phyloP scores from a whole-genome alignment of 1,284 basidiomycete species.

The Chiua sp. region DNA sequence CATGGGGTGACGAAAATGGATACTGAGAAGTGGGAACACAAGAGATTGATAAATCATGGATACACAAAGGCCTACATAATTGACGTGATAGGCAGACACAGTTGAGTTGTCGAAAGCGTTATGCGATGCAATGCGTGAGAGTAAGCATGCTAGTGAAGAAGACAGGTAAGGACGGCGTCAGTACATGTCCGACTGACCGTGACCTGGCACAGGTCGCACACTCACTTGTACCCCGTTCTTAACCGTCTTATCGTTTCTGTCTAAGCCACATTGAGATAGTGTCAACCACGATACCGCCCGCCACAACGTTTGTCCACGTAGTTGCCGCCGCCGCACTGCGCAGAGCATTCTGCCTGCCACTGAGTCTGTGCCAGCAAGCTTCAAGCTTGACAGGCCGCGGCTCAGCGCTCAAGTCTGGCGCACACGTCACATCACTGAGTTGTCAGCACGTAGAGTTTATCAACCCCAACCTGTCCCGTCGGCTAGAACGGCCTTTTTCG shows the following conservation, averaged over 20 bases:
- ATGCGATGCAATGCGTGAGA: constrained; percentile 18
- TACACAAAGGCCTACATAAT: constrained; percentile 19
- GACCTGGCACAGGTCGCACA: not conserved
- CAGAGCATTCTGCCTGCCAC: too few relatives aligned
- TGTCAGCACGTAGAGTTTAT: constrained; percentile 5
- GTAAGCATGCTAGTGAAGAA: constrained; percentile 6
- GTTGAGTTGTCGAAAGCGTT: not conserved
- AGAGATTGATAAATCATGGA: constrained; percentile 5
- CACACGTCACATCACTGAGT: constrained; percentile 6
- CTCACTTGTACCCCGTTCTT: not conserved
- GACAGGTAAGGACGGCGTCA: not conserved
- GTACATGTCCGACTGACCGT: not conserved
- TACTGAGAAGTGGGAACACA: not conserved
- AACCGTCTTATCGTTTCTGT: not conserved
- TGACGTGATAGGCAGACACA: constrained; percentile 27
- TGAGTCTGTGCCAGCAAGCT: not conserved
- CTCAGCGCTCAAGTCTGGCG: not conserved
- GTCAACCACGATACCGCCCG: not conserved
- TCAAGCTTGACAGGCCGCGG: not conserved
- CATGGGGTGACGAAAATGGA: constrained; percentile 9
- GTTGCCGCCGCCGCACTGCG: constrained; percentile 13
- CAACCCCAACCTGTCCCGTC: not conserved
- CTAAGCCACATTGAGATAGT: not conserved
- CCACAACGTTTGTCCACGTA: constrained; percentile 18
- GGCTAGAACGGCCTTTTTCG: too few relatives aligned